phyloP scores from a whole-genome alignment of 1,284 basidiomycete genomes.

The Tilletia caries region DNA sequence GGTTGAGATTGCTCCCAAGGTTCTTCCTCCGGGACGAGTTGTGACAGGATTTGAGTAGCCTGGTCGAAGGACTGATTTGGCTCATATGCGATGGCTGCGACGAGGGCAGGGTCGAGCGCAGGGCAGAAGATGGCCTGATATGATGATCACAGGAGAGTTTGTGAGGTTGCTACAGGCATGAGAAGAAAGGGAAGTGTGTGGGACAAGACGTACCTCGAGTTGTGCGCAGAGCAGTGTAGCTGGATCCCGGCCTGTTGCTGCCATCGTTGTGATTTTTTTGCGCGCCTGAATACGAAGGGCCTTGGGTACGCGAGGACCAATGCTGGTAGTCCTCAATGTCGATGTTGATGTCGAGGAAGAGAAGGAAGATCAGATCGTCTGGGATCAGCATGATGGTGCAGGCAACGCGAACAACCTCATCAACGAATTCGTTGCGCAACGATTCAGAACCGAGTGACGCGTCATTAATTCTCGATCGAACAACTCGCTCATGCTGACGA shows the following conservation, averaged over 20 bases:
- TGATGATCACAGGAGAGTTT: neutral
- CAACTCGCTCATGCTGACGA: neutral
- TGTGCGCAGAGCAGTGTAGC: neutral
- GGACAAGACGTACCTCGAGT: neutral
- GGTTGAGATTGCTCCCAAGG: neutral
- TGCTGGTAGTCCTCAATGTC: neutral
- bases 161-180: neutral
- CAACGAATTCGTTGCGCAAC: conserved; percentile 8
- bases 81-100: conserved; percentile 38
- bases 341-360: neutral
- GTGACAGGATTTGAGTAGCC: neutral
- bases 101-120: conserved; percentile 34
- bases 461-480: too few species aligned
- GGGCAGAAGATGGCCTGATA: conserved; percentile 30
- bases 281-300: neutral
- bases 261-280: neutral
- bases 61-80: conserved; percentile 28
- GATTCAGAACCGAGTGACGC: neutral
- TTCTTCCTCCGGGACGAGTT: neutral
- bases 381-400: neutral
- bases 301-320: neutral
- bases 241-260: neutral
- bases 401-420: neutral
- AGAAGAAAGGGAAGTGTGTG: too few species aligned
- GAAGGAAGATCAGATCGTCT: neutral